These are phyloP conservation scores for Citrullus mucosospermus DNA, from an alignment of 306 rosid species.

Conservation along the genomic window DNA sequence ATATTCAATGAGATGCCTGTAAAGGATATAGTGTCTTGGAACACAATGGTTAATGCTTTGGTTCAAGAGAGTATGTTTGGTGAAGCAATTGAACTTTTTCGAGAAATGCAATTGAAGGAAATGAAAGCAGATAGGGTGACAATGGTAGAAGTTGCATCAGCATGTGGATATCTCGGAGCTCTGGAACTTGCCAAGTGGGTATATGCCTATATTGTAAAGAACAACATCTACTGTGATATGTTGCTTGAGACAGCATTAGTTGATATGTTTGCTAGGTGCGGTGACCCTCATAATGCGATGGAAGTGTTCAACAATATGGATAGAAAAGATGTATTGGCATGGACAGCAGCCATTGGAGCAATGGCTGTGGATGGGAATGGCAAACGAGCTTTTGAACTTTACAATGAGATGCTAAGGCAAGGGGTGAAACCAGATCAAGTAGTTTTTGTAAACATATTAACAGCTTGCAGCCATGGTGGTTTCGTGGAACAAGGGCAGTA, in stretches of 20 bases:
- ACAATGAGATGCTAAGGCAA: slow-evolving; percentile 42
- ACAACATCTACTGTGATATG: slow-evolving; percentile 43
- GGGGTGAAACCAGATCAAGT: slow-evolving; percentile 49
- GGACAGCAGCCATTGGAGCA: slow-evolving; percentile 77
- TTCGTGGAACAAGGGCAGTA: slow-evolving; percentile 43
- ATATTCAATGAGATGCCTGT: slow-evolving; percentile 49
- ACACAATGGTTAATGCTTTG: slow-evolving; percentile 59
- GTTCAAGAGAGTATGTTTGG: slow-evolving; percentile 49
- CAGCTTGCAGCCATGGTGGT: slow-evolving; percentile 67
- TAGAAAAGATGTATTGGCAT: slow-evolving; percentile 47
- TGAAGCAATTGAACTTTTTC: slow-evolving; percentile 54
- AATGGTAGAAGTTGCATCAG: slow-evolving; percentile 64
- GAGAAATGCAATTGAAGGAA: slow-evolving; percentile 49
- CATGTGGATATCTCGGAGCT: slow-evolving; percentile 69
- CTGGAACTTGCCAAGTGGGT: slow-evolving; percentile 57
- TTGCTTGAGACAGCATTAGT: slow-evolving; percentile 63
- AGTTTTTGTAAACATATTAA: slow-evolving; percentile 56
- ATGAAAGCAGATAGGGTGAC: slow-evolving; percentile 53
- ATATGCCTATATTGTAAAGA: slow-evolving; percentile 33
- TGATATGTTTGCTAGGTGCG: slow-evolving; percentile 71
- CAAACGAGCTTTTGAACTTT: slow-evolving; percentile 40
- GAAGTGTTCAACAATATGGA: slow-evolving; percentile 39
- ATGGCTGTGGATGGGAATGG: slow-evolving; percentile 69
- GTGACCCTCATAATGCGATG: slow-evolving; percentile 50
- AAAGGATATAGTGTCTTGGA: slow-evolving; percentile 62